Conservation (phyloP, 2,329 filamentous ascomycete species). For the Didymella lethalis region DNA sequence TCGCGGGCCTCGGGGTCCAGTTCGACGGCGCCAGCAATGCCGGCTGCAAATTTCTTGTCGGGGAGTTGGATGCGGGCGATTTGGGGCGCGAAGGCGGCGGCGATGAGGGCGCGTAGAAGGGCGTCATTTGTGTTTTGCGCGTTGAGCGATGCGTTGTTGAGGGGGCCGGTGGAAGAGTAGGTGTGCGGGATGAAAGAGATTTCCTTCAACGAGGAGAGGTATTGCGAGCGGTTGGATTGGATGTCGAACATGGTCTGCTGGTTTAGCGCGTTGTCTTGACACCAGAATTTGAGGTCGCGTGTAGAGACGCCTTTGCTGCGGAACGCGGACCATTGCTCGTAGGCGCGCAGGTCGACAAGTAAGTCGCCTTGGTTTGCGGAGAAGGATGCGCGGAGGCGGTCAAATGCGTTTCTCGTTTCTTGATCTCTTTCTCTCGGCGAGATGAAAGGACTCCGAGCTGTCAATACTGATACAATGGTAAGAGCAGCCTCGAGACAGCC, state of each 20-base stretch:
- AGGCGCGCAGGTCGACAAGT: slow-evolving; percentile 84
- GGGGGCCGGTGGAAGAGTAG: slow-evolving; percentile 43
- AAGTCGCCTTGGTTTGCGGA: slow-evolving; percentile 83
- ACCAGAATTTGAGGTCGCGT: slow-evolving; percentile 76
- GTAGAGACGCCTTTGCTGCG: slow-evolving; percentile 63
- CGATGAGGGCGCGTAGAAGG: slow-evolving; percentile 58
- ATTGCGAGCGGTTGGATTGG: slow-evolving; percentile 83
- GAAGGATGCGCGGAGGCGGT: slow-evolving; percentile 77
- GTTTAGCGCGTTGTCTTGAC: slow-evolving; percentile 84
- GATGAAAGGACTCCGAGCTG: slow-evolving; percentile 84
- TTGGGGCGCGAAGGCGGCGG: slow-evolving; percentile 72
- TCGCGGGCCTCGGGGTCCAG: slow-evolving; percentile 89
- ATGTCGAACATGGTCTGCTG: slow-evolving; percentile 88
- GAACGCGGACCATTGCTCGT: slow-evolving; percentile 80
- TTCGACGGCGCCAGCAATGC: slow-evolving; percentile 87
- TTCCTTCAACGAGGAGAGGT: slow-evolving; percentile 83
- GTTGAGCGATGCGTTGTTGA: slow-evolving; percentile 51
- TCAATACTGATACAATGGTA: slow-evolving; percentile 91
- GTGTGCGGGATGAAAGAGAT: slow-evolving; percentile 73
- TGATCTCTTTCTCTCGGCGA: slow-evolving; percentile 84
- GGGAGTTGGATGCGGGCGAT: slow-evolving; percentile 92
- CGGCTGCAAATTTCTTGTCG: slow-evolving; percentile 91
- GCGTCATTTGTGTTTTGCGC: slow-evolving; percentile 58
- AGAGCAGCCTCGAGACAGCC: slow-evolving; percentile 88
- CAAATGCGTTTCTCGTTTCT: slow-evolving; percentile 81